These are phyloP conservation scores for Helianthus annuus DNA, from an alignment of 129 eudicot genomes.

Conservation along the genomic window DNA sequence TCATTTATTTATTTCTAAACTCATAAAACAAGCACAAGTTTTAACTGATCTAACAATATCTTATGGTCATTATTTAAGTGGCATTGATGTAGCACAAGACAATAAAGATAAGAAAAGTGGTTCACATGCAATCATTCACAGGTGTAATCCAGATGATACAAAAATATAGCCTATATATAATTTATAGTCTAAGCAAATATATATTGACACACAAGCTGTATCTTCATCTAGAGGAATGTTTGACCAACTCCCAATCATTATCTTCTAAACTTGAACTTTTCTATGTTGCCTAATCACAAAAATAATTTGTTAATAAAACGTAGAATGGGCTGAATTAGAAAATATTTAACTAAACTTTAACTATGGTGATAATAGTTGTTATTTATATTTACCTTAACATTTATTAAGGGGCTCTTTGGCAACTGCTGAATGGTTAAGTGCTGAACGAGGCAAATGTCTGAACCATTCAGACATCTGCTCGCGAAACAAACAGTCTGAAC, in stretches of 20 bases:
- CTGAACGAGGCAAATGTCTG: too few relatives aligned
- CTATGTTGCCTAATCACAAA: not conserved
- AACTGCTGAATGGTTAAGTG: too few relatives aligned
- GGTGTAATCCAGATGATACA: conserved; percentile 32
- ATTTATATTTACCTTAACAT: too few relatives aligned
- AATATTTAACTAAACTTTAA: too few relatives aligned
- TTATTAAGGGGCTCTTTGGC: too few relatives aligned
- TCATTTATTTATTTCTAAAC: not conserved
- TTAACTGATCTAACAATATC: not conserved
- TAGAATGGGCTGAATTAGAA: not conserved
- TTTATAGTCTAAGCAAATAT: conserved; percentile 20
- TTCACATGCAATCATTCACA: conserved; percentile 34
- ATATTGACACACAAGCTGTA: conserved; percentile 15
- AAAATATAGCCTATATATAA: conserved; percentile 7
- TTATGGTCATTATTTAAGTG: not conserved
- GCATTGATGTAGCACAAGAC: conserved; percentile 15
- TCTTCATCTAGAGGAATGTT: conserved; percentile 32
- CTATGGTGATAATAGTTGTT: too few relatives aligned
- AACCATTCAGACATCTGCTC: too few relatives aligned
- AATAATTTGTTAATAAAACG: not conserved
- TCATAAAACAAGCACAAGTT: not conserved
- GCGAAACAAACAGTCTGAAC: too few relatives aligned
- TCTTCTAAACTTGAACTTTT: conserved; percentile 27
- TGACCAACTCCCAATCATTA: conserved; percentile 34
- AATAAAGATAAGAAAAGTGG: conserved; percentile 25